A percentile compares a stretch with the other conserved stretches of the same genome.
Conservation (phyloP, 1,139 yeast genomes). For the Suhomyces yuchorum region DNA sequence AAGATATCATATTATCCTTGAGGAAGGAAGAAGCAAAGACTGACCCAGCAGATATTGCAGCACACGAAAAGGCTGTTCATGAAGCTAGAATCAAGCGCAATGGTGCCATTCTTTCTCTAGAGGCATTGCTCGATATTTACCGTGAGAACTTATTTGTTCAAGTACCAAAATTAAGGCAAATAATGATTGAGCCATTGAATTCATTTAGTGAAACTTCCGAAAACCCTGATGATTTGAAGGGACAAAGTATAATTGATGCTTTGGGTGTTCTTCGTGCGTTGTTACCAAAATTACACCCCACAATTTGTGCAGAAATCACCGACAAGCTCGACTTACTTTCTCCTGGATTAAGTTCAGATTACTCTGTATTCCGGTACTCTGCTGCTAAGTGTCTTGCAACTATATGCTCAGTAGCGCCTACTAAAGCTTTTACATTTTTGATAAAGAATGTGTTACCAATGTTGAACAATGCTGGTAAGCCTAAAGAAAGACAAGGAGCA, state of each 20-base stretch:
- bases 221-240: conserved; percentile 51
- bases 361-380: conserved; percentile 83
- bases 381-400: conserved; percentile 90
- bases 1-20: conserved; percentile 68
- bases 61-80: conserved; percentile 63
- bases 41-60: conserved; percentile 67
- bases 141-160: conserved; percentile 56
- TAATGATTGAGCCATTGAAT: conserved; percentile 69
- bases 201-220: conserved; percentile 30
- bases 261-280: conserved; percentile 80
- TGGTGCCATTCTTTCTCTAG: conserved; percentile 78
- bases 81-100: conserved; percentile 79
- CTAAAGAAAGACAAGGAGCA: conserved; percentile 88
- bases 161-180: conserved; percentile 67
- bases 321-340: conserved; percentile 51
- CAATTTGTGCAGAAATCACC: conserved; percentile 53
- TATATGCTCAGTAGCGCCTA: conserved; percentile 72
- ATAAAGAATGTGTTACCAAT: conserved; percentile 81
- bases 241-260: conserved; percentile 86
- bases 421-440: conserved; percentile 73
- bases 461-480: conserved; percentile 75
- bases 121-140: conserved; percentile 53
- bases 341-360: conserved; percentile 66
- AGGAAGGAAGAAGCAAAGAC: conserved; percentile 76
- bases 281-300: conserved; percentile 59